Base-by-base conservation (phyloP, 1,284 basidiomycete species). In the Irpex sp. region DNA sequence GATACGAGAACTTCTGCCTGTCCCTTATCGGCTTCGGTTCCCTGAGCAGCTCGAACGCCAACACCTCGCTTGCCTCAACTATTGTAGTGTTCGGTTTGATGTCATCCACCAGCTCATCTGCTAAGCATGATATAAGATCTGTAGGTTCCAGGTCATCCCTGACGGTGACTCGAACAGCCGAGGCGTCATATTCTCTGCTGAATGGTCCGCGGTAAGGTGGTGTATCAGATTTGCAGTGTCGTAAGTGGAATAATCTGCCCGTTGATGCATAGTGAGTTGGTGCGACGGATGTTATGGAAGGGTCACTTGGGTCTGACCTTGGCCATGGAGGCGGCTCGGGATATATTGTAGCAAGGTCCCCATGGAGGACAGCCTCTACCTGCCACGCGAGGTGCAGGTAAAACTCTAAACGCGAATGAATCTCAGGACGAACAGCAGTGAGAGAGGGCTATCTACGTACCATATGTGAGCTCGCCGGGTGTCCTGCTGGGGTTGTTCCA, bases 41-140 rank as follows among this genome's bases (percentile, higher is more conserved):
- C 53, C 77, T 77, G 21, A 71, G 55, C 19, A 90, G 77, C 46
- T 85, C 77, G 70, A 91, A 91, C 0, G 81, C 79, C 50, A 90
- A 78, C 36, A 89, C 77, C 39, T 87, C 83, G 5, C 88, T 87
- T 0, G 86, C 79, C 51, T 81, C 77, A 26, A 83, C 76, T 63
- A 90, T 89, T 36, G 87, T 81, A 31, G 84, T 81, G 8, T 76
- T 75, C 63, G 63, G 33, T 66, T 63, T 50, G 60, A 67, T 61
- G 66, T 65, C 68, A 17, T 55, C 49, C 43, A 46, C 79, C 19
- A 89, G 71, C 62, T 79, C 81, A 9, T 79, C 74, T 5, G 84
- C 78, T 15, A 90, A 79, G 59, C 83, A 81, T 6, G 83, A 79
- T 26, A 89, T 74, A 39, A 91, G 81, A 67, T 90, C 86, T 67